A percentile compares a stretch with the other conserved stretches of the same genome.
Conservation (phyloP, 805 yeast genomes). For the Lipomyces spencermartinsiae region DNA sequence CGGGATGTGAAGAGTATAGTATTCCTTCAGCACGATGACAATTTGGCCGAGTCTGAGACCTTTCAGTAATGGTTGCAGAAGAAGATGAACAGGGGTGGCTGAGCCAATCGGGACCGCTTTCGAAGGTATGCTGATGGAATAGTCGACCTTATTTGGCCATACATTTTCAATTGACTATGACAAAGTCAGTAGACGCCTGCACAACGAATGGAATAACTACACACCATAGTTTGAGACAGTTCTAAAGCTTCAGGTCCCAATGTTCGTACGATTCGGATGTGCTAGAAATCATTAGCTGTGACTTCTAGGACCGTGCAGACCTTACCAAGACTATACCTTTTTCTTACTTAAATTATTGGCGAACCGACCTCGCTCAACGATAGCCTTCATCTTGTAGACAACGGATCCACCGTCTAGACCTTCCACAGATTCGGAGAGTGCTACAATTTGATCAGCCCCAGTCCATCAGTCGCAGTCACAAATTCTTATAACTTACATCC, state of each 20-base stretch:
- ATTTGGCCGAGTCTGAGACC: conserved; percentile 81
- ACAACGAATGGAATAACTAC: not conserved
- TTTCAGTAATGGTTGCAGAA: conserved; percentile 78
- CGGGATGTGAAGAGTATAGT: conserved; percentile 53
- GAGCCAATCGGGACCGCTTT: conserved; percentile 93
- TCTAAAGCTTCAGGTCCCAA: conserved; percentile 87
- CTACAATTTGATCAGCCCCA: conserved; percentile 7
- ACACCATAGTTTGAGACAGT: conserved; percentile 76
- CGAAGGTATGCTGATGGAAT: conserved; percentile 82
- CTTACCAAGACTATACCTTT: conserved; percentile 47
- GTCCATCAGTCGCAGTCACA: not conserved
- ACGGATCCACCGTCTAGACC: conserved; percentile 83
- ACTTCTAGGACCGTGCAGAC: not conserved
- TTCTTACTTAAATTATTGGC: conserved; percentile 67
- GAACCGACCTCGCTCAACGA: conserved; percentile 82
- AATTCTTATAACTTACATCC: conserved; percentile 57
- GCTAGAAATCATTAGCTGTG: conserved; percentile 43
- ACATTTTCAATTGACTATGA: conserved; percentile 79
- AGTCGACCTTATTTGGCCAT: conserved; percentile 95
- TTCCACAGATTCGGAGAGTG: conserved; percentile 81
- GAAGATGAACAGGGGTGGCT: conserved; percentile 67
- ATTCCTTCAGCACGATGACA: conserved; percentile 70
- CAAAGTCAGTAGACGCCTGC: not conserved
- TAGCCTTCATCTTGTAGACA: conserved; percentile 75
- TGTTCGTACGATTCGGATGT: conserved; percentile 82